A percentile compares a stretch with the other conserved stretches of the same genome.
Conservation (phyloP, 768 basidiomycete species). For the Mycena vulgaris region DNA sequence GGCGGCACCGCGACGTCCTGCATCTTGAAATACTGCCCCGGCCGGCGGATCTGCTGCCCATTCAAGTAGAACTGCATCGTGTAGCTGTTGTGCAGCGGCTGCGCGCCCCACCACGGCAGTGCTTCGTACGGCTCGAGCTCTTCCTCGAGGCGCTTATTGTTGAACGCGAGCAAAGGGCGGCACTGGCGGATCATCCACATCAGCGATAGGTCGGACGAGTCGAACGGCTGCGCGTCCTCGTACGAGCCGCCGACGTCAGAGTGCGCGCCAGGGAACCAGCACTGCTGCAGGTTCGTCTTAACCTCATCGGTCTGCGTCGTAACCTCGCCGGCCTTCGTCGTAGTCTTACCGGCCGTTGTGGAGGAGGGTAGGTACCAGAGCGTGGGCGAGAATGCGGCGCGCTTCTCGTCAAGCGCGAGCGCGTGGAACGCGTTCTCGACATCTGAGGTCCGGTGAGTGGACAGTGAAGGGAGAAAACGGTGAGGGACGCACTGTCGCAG, state of each 20-base stretch:
- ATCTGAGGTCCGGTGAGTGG: neutral
- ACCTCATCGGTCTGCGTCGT: too few relatives aligned
- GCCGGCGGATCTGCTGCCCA: too few relatives aligned
- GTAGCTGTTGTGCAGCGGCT: conserved; percentile 1
- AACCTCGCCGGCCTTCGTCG: too few relatives aligned
- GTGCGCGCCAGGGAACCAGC: conserved; percentile 46
- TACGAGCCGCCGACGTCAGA: conserved; percentile 41
- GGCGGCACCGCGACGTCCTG: neutral
- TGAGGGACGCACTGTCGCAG: too few relatives aligned
- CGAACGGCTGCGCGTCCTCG: conserved; percentile 22
- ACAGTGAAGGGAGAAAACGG: neutral
- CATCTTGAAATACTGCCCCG: neutral
- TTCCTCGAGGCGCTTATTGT: neutral
- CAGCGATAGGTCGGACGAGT: conserved; percentile 34
- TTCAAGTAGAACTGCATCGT: neutral
- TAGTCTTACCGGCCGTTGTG: too few relatives aligned
- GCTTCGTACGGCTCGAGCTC: too few relatives aligned
- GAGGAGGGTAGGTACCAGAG: neutral
- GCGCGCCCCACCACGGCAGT: neutral
- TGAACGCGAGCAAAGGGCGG: conserved; percentile 11
- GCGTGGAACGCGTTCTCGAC: conserved; percentile 25
- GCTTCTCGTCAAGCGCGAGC: conserved; percentile 32
- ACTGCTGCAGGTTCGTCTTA: conserved; percentile 30
- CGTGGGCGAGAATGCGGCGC: conserved; percentile 21
- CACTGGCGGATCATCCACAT: conserved; percentile 41